A percentile compares a stretch with the other conserved stretches of the same genome.
Conservation (phyloP, 768 basidiomycete genomes). For the Amyloporia xantha region DNA sequence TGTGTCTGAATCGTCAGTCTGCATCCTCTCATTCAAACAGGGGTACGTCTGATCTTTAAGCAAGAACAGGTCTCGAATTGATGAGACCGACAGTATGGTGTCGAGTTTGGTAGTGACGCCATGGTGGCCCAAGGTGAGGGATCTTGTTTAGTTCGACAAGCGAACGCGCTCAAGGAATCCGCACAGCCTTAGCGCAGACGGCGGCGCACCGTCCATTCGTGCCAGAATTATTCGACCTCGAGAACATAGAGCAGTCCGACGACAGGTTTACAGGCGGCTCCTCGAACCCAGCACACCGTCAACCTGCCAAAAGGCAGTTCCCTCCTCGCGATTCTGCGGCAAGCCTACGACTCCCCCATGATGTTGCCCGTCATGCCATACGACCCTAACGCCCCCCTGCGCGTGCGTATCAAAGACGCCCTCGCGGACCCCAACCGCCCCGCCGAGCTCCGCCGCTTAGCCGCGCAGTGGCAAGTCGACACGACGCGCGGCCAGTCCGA, state of each 20-base stretch:
- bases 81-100: constrained; percentile 35
- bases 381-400: constrained; percentile 37
- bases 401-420: constrained; percentile 28
- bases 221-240: constrained; percentile 28
- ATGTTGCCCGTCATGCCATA: constrained; percentile 49
- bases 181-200: constrained; percentile 43
- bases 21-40: constrained; percentile 54
- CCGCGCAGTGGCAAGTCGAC: constrained; percentile 34
- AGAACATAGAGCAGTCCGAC: neutral
- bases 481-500: constrained; percentile 26
- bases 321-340: constrained; percentile 43
- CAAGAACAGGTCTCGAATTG: neutral
- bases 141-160: neutral
- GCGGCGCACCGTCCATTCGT: constrained; percentile 32
- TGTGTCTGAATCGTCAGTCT: constrained; percentile 25
- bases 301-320: constrained; percentile 29
- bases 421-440: constrained; percentile 30
- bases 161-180: neutral
- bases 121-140: constrained; percentile 42
- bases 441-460: constrained; percentile 40
- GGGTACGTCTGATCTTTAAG: constrained; percentile 31
- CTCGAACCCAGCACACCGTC: constrained; percentile 10
- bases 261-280: neutral
- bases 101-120: constrained; percentile 45
- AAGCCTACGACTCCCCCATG: constrained; percentile 42